Evolutionary conservation across 1,139 yeast genomes (phyloP), one percentile per base, ranked within the genome.

Genomic region (Scheffersomyces quercinus): DNA sequence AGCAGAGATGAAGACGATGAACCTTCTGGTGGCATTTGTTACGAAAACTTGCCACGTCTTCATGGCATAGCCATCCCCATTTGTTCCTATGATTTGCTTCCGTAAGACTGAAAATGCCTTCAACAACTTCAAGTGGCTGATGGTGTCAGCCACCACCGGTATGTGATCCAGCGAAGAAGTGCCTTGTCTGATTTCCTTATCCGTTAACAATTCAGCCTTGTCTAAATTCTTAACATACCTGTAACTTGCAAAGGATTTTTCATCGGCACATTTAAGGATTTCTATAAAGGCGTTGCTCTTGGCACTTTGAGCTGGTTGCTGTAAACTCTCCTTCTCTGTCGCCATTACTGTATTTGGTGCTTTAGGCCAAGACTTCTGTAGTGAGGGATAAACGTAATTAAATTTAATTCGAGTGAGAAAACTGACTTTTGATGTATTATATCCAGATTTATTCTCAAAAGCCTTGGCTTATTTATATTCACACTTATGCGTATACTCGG

Each of bases 41-140:
- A 67, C 45, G 42, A 60, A 70, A 5, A 59, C 54, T 36, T 60
- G 58, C 74, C 74, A 70, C 9, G 53, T 47, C 41, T 62, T 60
- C 33, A 38, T 31, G 2, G 32, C 31, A 28, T 38, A 38, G 9
- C 29, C 9, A 9, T 40, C 39, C 7, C 10, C 12, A 5, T 9
- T 14, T 12, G 38, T 35, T 8, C 20, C 35, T 28, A 44, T 47
- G 24, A 57, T 40, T 10, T 50, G 41, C 31, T 44, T 35, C 38
- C 64, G 60, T 46, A 68, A 55, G 5, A 48, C 55, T 24, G 46
- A 48, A 44, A 70, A 65, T 1, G 67, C 61, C 37, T 55, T 58
- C 28, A 70, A 48, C 28, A 70, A 54, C 53, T 62, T 67, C 42
- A 70, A 55, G 50, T 69, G 74, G 7, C 64, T 58, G 8, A 61